These are phyloP conservation scores for Tolypocladium ovalisporum DNA, from an alignment of 2,329 filamentous ascomycete species.

Conservation along the genomic window DNA sequence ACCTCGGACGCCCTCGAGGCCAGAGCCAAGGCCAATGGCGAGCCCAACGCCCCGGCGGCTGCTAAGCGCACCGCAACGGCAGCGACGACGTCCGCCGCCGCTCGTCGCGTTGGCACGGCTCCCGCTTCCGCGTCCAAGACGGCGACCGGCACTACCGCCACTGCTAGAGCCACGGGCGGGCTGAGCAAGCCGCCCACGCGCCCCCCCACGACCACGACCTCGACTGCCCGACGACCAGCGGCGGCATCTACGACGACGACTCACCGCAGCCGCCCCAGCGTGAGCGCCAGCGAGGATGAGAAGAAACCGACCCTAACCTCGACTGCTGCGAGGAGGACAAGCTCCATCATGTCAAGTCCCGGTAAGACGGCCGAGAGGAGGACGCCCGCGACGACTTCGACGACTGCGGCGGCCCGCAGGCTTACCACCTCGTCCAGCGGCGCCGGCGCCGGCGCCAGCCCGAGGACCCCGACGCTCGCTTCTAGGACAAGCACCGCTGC, in stretches of 20 bases:
- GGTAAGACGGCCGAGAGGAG: conserved; percentile 23
- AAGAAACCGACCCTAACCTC: conserved; percentile 30
- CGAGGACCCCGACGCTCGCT: conserved; percentile 22
- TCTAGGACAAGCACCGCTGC: conserved; percentile 17
- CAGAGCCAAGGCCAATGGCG: conserved; percentile 19
- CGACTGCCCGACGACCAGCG: conserved; percentile 18
- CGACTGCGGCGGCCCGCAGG: conserved; percentile 22
- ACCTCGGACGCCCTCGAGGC: conserved; percentile 21
- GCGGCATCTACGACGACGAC: conserved; percentile 25
- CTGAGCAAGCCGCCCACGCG: conserved; percentile 39
- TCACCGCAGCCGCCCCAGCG: conserved; percentile 35
- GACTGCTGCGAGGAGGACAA: conserved; percentile 29
- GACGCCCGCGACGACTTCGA: conserved; percentile 20
- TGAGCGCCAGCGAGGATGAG: conserved; percentile 40
- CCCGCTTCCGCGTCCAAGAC: conserved; percentile 13
- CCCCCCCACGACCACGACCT: conserved; percentile 26
- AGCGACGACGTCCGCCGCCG: conserved; percentile 17
- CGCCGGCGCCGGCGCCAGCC: conserved; percentile 22
- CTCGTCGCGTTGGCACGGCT: conserved; percentile 19
- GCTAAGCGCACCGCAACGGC: conserved; percentile 26
- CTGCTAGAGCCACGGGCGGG: conserved; percentile 11
- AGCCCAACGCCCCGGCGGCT: conserved; percentile 16
- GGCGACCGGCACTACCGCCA: conserved; percentile 1
- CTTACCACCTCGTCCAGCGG: conserved; percentile 18
- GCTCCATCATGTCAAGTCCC: conserved; percentile 29